These are phyloP conservation scores for Syncephalis fuscata DNA, from an alignment of 371 early-diverging fungal species.

Conservation along the genomic window DNA sequence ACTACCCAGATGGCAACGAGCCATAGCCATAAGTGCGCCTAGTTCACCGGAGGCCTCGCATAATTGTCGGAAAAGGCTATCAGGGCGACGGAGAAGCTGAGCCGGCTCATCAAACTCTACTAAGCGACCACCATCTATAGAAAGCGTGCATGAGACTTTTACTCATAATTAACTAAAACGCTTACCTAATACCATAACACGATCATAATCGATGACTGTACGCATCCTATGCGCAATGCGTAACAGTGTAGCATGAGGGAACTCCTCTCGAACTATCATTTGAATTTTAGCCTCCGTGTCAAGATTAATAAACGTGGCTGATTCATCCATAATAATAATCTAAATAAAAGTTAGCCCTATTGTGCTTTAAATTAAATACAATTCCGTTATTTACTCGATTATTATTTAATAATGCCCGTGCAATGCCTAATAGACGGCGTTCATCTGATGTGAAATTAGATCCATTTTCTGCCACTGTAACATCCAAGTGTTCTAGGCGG, in stretches of 20 bases:
- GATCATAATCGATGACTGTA: slow-evolving; percentile 84
- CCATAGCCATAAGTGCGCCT: slow-evolving; percentile 5
- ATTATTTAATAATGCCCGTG: slow-evolving; percentile 22
- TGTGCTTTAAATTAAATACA: no score
- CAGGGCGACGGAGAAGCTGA: slow-evolving; percentile 9
- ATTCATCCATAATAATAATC: slow-evolving; percentile 72
- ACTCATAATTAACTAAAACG: no score
- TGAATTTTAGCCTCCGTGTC: slow-evolving; percentile 65
- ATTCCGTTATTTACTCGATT: no score
- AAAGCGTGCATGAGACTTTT: no score
- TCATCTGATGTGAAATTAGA: slow-evolving; percentile 36
- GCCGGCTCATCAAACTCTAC: slow-evolving; percentile 29
- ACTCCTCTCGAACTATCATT: slow-evolving; percentile 56
- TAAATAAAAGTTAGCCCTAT: slow-evolving; percentile 23
- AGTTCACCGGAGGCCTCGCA: slow-evolving; percentile 51
- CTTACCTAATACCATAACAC: slow-evolving; percentile 29
- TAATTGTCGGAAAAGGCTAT: slow-evolving; percentile 35
- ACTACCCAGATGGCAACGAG: no score
- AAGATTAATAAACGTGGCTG: slow-evolving; percentile 64
- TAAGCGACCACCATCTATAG: slow-evolving; percentile 34
- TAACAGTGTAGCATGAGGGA: slow-evolving; percentile 39
- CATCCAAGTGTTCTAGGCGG: slow-evolving; percentile 9
- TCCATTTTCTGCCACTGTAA: slow-evolving; percentile 20
- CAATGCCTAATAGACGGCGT: slow-evolving; percentile 26
- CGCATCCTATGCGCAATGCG: slow-evolving; percentile 70